Base-by-base conservation (phyloP, 2,329 filamentous ascomycete species). In the Sclerotinia glacialis region DNA sequence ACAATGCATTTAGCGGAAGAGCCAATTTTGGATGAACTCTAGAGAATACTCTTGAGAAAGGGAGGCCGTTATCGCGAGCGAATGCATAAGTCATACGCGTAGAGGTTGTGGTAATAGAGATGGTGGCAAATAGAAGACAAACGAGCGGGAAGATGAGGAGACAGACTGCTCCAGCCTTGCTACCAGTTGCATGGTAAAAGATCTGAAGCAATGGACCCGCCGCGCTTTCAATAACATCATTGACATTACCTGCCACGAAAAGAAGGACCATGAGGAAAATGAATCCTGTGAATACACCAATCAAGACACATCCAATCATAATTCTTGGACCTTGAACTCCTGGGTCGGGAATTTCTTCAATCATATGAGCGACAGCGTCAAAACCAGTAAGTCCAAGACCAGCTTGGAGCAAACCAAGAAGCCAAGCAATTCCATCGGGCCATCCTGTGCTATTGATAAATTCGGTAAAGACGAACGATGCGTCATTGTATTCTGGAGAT, bases 1-100 rank as follows among this genome's bases (percentile, higher is more conserved):
- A 80, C 2, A 92, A 78, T 0, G 88, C 83, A 71, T 91, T 90
- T 18, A 92, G 77, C 0, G 89, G 89, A 1, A 90, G 83, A 0
- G 84, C 83, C 0, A 91, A 81, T 18, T 76, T 80, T 0, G 82
- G 80, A 72, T 91, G 86, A 1, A 91, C 83, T 54, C 79, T 82
- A 63, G 86, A 83, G 69, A 90, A 88, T 70, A 87, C 77, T 1
- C 75, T 77, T 14, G 85, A 89, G 44, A 82, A 82, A 0, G 88
- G 88, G 8, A 91, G 80, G 21, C 88, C 89, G 2, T 87, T 83
- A 66, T 91, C 89, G 72, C 85, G 68, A 67, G 83, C 86, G 71
- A 90, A 90, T 0, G 88, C 87, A 70, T 87, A 90, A 16, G 84
- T 84, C 86, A 90, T 89, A 16, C 87, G 42, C 16, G 64, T 65